Evolutionary conservation across 78 protist genomes (phyloP), one percentile per base, ranked within the genome.

Genomic region (Guillardia theta): DNA sequence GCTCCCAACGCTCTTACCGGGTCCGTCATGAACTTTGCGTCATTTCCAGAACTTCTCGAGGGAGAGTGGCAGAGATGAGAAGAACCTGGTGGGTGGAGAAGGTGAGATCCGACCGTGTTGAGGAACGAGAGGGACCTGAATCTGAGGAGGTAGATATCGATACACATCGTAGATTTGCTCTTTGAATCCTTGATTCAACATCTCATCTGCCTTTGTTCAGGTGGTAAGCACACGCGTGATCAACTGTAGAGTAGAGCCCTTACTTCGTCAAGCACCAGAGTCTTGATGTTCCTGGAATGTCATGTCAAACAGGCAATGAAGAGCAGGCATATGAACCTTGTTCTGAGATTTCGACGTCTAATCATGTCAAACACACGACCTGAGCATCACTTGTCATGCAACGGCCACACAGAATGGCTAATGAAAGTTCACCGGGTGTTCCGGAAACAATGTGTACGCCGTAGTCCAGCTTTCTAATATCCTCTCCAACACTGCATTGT

Each of bases 191-290:
- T 88, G 58, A 43, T 62, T 48, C 10, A 99, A 96, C 99, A 99
- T 98, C 93, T 99, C 99, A 93, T 99, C 99, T 0, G 99, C 99
- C 97, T n/a, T n/a, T n/a, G n/a, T n/a, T n/a, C n/a, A n/a, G n/a
- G n/a, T n/a, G n/a, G n/a, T n/a, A n/a, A n/a, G n/a, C n/a, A n/a
- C n/a, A n/a, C n/a, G n/a, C n/a, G n/a, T n/a, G n/a, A n/a, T n/a
- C n/a, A n/a, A n/a, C n/a, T n/a, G n/a, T n/a, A n/a, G n/a, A n/a
- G n/a, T n/a, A n/a, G n/a, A n/a, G n/a, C n/a, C n/a, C n/a, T n/a
- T n/a, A n/a, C n/a, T n/a, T 99, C 99, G 83, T 99, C 99, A 44
- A 99, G 96, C 41, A 99, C 96, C 88, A 98, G 48, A 97, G 98
- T 95, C 96, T 97, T 97, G 80, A 99, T 95, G 48, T 88, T 88